Evolutionary conservation across 768 basidiomycete species (phyloP), one percentile per base, ranked within the genome.

Genomic region (Lentinula lateritia): DNA sequence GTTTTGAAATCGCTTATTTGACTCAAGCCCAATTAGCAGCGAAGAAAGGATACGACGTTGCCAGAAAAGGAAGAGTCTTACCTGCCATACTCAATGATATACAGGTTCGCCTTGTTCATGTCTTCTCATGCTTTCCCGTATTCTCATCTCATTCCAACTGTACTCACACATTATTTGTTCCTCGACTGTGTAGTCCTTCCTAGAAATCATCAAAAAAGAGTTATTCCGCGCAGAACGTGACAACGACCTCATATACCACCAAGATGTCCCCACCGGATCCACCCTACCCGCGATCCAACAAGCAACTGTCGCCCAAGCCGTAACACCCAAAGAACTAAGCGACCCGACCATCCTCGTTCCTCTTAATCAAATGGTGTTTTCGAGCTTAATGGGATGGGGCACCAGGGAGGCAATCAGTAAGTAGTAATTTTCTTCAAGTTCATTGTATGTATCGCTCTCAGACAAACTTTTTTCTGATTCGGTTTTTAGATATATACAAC

Each of bases 201-300:
- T 90, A 28, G 87, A 88, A 50, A 86, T 77, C 7, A 76, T 97
- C 28, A 82, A 88, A 65, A 85, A 82, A 56, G 83, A 85, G 60
- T 72, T 90, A 38, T 73, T 77, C 4, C 83, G 92, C 13, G 92
- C 95, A 0, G 84, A 89, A 64, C 84, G 93, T 36, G 96, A 98
- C 72, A 99, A 99, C 71, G 91, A 96, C 72, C 77, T 97, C 6
- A 97, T 99, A 42, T 99, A 98, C 74, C 93, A 97, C 66, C 82
- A 92, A 55, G 88, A 92, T 60, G 79, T 96, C 1, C 94, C 95
- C 0, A 77, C 93, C 0, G 67, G 83, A 4, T 84, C 89, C 2
- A 81, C 87, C 15, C 81, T 97, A 6, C 75, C 86, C 0, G 69
- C 80, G 0, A 86, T 98, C 54, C 76, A 78, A 35, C 85, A 85